Evolutionary conservation across 2,329 filamentous ascomycete genomes (phyloP), one percentile per base, ranked within the genome.

Genomic region (Diaporthe nobilis): DNA sequence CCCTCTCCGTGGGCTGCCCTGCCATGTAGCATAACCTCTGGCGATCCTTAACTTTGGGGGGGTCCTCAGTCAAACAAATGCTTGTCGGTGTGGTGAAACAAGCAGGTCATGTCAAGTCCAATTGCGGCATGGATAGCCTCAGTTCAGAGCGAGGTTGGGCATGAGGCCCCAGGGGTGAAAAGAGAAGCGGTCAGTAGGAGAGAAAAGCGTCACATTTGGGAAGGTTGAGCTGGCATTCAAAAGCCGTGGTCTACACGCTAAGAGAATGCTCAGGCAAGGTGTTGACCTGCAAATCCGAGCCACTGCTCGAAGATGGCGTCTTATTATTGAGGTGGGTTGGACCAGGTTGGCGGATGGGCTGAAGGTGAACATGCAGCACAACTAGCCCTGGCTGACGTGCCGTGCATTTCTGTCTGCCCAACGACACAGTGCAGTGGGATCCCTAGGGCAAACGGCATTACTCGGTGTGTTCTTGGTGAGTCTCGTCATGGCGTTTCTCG

Each of bases 81-180:
- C 47, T 53, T 53, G 31, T 39, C 65, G 63, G 31, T 53, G 49
- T 55, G 49, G 49, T 55, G 47, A 55, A 55, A 70, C 49, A 55
- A 42, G 49, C n/a, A 28, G n/a, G 34, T 42, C 65, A 70, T 20
- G 49, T 53, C 47, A 51, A 15, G 37, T 13, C n/a, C 31, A 37
- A n/a, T 25, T 6, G 31, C 20, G 44, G 65, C 42, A 49, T 49
- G 42, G 10, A 51, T 17, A 55, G 49, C 47, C 22, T 20, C 44
- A 25, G 20, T 49, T 51, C 10, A 39, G 31, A 8, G 22, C 15
- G 28, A 57, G 22, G 28, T 34, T 9, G 53, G 15, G 28, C n/a
- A 34, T 20, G 20, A 49, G n/a, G 17, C 15, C 42, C n/a, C 42
- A 9, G 13, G 12, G 10, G 5, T 8, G 31, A 10, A 4, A 31